Evolutionary conservation across 2,329 filamentous ascomycete species (phyloP).

Genomic region (Hypoxylon sp.): DNA sequence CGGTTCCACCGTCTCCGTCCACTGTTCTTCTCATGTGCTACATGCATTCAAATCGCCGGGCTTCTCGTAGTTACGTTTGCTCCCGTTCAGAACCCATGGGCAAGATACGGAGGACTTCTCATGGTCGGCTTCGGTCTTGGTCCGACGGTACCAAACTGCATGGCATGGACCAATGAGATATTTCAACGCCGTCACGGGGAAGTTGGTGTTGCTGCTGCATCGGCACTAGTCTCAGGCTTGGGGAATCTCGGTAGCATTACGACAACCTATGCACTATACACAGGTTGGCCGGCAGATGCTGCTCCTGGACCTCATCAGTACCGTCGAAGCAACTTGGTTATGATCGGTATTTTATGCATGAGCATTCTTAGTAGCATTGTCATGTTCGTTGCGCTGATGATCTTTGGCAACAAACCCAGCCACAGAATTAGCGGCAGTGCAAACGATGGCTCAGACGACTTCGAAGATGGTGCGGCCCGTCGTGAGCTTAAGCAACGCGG

Average conservation of each 20-base stretch:
- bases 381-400: slow-evolving; percentile 77
- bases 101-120: slow-evolving; percentile 88
- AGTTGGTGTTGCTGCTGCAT: slow-evolving; percentile 88
- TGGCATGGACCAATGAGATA: slow-evolving; percentile 93
- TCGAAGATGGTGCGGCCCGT: slow-evolving; percentile 73
- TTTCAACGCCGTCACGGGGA: slow-evolving; percentile 92
- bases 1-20: slow-evolving; percentile 86
- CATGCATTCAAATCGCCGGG: slow-evolving; percentile 84
- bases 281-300: slow-evolving; percentile 85
- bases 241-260: slow-evolving; percentile 89
- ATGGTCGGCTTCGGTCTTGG: slow-evolving; percentile 92
- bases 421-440: slow-evolving; percentile 60
- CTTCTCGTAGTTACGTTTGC: slow-evolving; percentile 85
- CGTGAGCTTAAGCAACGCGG: slow-evolving; percentile 72
- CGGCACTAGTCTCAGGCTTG: slow-evolving; percentile 87
- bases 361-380: slow-evolving; percentile 81
- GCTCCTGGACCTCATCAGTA: slow-evolving; percentile 78
- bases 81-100: slow-evolving; percentile 77
- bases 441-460: slow-evolving; percentile 60
- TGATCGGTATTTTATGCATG: slow-evolving; percentile 86
- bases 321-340: slow-evolving; percentile 86
- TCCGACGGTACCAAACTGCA: slow-evolving; percentile 91
- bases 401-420: slow-evolving; percentile 69
- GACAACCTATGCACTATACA: slow-evolving; percentile 91
- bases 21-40: slow-evolving; percentile 83